Base-by-base conservation (phyloP, 2,329 filamentous ascomycete species). In the Pseudogymnoascus sp. region DNA sequence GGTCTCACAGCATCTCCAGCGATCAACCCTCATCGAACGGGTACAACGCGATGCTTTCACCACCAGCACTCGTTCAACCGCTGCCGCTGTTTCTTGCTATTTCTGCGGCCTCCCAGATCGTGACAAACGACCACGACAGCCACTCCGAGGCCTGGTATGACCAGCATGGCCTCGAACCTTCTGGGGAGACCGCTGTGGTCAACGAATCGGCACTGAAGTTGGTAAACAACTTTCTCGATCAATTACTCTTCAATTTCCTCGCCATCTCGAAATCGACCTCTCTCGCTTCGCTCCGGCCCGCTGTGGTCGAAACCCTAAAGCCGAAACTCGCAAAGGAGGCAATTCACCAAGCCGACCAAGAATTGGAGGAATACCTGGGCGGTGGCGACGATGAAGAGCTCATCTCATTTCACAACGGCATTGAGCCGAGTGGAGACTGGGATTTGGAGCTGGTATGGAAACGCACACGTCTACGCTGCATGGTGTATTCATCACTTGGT, bases 401-500 rank as follows among this genome's bases (percentile, higher is more conserved):
- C 30, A 75, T 78, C 5, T 79, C 81, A 12, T 77, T 83, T n/a
- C 75, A 82, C 47, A 79, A 81, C 22, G 75, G 79, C 2, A 73
- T 76, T 47, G 76, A 78, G 33, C 74, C 79, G 1, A 74, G 76
- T 9, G 79, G 80, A 2, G 85, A 88, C 67, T 97, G 93, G 85
- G 92, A 97, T 72, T 78, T 96, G n/a, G 90, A 97, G 71, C 81
- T 92, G 61, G 87, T 92, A 16, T 99, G 94, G 92, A 97, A 95
- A 77, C 84, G 94, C 67, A 94, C 92, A 0, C 86, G 94, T 60
- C 77, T 99, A 69, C 86, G 94, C 63, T 96, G 94, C 73, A 99
- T 99, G 94, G 93, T 99, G 20, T 97, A 97, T 73, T 97, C 92
- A 7, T 92, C 94, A 7, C 79, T 99, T 6, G 94, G 94, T 47